phyloP scores from a whole-genome alignment of 441 rosid genomes.

The Corymbia calophylla region DNA sequence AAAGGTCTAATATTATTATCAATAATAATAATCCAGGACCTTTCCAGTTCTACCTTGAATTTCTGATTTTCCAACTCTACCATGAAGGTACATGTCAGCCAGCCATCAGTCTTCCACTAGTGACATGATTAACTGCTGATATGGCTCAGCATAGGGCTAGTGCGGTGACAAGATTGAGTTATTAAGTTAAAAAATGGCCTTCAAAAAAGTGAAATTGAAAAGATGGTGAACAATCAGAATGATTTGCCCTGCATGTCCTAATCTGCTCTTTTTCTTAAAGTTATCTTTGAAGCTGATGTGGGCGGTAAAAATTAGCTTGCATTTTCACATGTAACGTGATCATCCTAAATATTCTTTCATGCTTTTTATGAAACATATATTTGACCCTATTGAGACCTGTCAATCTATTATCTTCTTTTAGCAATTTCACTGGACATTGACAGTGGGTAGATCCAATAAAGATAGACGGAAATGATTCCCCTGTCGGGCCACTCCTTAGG shows the following conservation, averaged over 20 bases:
- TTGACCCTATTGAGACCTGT: neutral
- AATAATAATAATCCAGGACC: neutral
- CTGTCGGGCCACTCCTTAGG: neutral
- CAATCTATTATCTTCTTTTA: neutral
- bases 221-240: neutral
- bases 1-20: neutral
- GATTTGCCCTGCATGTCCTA: neutral
- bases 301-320: neutral
- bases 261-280: neutral
- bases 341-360: neutral
- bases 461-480: neutral
- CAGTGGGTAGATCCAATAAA: neutral
- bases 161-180: neutral
- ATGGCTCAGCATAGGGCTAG: neutral
- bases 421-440: neutral
- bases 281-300: neutral
- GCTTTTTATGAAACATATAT: neutral
- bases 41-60: neutral
- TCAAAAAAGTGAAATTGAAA: neutral
- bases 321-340: neutral
- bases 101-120: neutral
- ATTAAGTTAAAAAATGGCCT: neutral
- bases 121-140: neutral
- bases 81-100: neutral
- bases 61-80: neutral